Evolutionary conservation across 495 filamentous ascomycete genomes (phyloP), one percentile per base, ranked within the genome.

Genomic region (Beverwykella pulmonaria): DNA sequence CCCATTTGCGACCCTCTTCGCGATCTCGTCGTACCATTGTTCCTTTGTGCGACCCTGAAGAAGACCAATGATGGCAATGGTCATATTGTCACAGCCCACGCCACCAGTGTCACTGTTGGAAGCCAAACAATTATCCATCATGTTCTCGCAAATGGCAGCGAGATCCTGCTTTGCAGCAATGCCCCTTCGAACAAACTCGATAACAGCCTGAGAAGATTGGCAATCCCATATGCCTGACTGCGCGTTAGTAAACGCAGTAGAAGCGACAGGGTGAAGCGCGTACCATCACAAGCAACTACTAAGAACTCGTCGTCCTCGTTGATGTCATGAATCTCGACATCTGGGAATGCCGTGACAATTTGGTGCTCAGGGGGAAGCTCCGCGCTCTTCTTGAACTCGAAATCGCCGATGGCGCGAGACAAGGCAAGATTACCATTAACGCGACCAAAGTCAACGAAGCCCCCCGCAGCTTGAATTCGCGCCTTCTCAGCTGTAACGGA

Each of bases 11-110:
- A 98, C 95, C 77, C 94, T 84, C 78, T 90, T 92, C 65, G 88
- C 92, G 78, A 98, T 90, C 80, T 92, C 86, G 69, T 96, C 89
- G 75, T 98, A 98, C 94, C 94, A 98, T 79, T 97, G 88, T 75
- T 97, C 92, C 82, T 96, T 97, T 72, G 85, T 92, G 82, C 88
- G 89, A 75, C 93, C 94, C 68, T 88, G 85, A 59, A 98, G 86
- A 73, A 98, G 86, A 67, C 88, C 94, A 75, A 98, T 82, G 69
- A 98, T 81, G 71, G 88, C 83, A 90, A 98, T 97, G 68, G 94
- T 98, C 94, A 98, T 98, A 82, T 98, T 98, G 79, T 98, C 94
- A 79, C 94, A 98, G 65, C 94, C 94, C 53, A 98, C 94, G 48
- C 94, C 94, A 32, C 94, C 94, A 46, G 94, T 98, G 78, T 98